These are phyloP conservation scores for Chaetomiaceae sp. DNA, from an alignment of 2,329 filamentous ascomycete genomes.

Conservation along the genomic window DNA sequence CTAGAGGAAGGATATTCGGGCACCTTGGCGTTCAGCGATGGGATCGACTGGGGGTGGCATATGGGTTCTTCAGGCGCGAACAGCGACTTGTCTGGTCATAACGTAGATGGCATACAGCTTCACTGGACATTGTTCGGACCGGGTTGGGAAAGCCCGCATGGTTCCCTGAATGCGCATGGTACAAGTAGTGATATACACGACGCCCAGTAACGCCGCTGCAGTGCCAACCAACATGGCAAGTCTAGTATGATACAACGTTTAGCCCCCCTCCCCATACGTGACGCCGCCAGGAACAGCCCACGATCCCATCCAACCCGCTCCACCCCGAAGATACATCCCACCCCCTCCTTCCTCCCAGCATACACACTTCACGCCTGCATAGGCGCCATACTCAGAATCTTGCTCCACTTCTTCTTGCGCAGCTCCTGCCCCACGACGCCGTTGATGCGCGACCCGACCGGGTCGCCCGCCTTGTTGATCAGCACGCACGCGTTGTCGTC, in stretches of 20 bases:
- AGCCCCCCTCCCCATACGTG: too few relatives aligned
- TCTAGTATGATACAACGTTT: too few relatives aligned
- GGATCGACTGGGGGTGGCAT: not conserved
- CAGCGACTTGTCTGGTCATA: too few relatives aligned
- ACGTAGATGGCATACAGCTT: too few relatives aligned
- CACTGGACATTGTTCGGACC: too few relatives aligned
- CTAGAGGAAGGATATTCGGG: conserved; percentile 18
- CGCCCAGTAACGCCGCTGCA: conserved; percentile 13
- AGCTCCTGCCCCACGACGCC: conserved; percentile 87
- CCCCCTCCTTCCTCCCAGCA: not conserved
- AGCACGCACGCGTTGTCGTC: conserved; percentile 98
- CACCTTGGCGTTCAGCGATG: conserved; percentile 16
- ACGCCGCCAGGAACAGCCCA: too few relatives aligned
- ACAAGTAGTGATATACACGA: conserved; percentile 20
- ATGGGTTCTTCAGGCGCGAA: not conserved
- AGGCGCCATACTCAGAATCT: conserved; percentile 92
- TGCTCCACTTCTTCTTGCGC: conserved; percentile 91
- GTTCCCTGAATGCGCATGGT: too few relatives aligned
- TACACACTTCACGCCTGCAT: conserved; percentile 40
- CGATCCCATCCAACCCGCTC: too few relatives aligned
- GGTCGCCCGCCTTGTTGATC: conserved; percentile 94
- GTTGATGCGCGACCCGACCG: conserved; percentile 86
- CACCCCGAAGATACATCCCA: not conserved
- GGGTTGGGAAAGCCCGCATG: too few relatives aligned
- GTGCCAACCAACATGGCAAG: too few relatives aligned